A percentile compares a stretch with the other conserved stretches of the same genome.
Conservation (phyloP, 1,139 yeast species). For the Insectozyma bohioensis region DNA sequence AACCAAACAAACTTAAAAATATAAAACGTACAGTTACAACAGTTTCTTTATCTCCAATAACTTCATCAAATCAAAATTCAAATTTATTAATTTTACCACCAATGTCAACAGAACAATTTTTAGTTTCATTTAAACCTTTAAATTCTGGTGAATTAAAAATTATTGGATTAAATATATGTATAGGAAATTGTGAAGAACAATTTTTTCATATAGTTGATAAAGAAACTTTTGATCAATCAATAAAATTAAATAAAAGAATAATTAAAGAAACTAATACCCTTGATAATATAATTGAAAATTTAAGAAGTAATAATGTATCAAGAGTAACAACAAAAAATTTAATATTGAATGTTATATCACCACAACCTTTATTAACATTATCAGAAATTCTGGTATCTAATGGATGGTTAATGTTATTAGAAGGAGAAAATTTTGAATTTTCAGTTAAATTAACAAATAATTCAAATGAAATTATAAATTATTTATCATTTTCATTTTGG, state of each 20-base stretch:
- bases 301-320: constrained; percentile 18
- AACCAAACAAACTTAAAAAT: background rate
- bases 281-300: constrained; percentile 22
- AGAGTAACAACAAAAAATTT: constrained; percentile 23
- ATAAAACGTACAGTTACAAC: constrained; percentile 2
- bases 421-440: constrained; percentile 65
- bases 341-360: constrained; percentile 48
- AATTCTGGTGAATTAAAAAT: constrained; percentile 31
- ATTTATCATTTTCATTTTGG: constrained; percentile 60
- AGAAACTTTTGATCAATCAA: constrained; percentile 10
- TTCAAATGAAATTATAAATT: constrained; percentile 55
- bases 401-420: constrained; percentile 75
- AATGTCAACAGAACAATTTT: constrained; percentile 29
- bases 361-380: constrained; percentile 65
- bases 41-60: constrained; percentile 1
- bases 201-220: constrained; percentile 30
- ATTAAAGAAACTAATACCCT: constrained; percentile 2
- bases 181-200: constrained; percentile 32
- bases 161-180: constrained; percentile 29
- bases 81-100: constrained; percentile 24
- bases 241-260: constrained; percentile 1
- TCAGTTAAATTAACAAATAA: constrained; percentile 56
- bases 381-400: constrained; percentile 56
- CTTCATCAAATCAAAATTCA: constrained; percentile 1
- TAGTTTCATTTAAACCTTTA: constrained; percentile 37